These are phyloP conservation scores for Alternaria ethzedia DNA, from an alignment of 2,329 filamentous ascomycete species.

Conservation along the genomic window DNA sequence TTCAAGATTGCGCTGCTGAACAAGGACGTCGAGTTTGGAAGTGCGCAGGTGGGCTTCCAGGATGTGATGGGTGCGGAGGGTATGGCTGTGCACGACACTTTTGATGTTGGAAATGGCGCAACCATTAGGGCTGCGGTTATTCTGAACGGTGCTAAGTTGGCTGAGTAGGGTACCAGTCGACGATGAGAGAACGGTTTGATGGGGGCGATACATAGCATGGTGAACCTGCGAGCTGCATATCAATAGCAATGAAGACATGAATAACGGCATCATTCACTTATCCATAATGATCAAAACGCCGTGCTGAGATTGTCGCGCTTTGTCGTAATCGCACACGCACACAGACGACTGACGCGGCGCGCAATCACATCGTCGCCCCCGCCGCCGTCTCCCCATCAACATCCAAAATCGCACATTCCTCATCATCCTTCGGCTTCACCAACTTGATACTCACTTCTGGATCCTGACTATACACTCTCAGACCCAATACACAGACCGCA, in stretches of 20 bases:
- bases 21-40: conserved; percentile 33
- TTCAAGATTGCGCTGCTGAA: conserved; percentile 41
- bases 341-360: neutral
- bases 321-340: neutral
- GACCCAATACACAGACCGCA: conserved; percentile 64
- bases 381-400: conserved; percentile 39
- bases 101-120: conserved; percentile 36
- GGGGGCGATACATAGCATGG: neutral
- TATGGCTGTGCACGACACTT: conserved; percentile 25
- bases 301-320: neutral
- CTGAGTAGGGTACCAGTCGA: neutral
- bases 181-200: neutral
- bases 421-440: conserved; percentile 35
- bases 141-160: conserved; percentile 31
- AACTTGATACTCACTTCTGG: conserved; percentile 40
- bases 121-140: conserved; percentile 32
- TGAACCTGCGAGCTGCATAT: neutral
- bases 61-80: conserved; percentile 34
- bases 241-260: neutral
- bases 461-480: conserved; percentile 57
- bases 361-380: conserved; percentile 42
- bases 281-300: neutral
- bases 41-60: conserved; percentile 32
- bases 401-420: conserved; percentile 41
- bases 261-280: neutral